Conservation (phyloP, 176 grass and related monocot genomes). For the Oryza officinalis region DNA sequence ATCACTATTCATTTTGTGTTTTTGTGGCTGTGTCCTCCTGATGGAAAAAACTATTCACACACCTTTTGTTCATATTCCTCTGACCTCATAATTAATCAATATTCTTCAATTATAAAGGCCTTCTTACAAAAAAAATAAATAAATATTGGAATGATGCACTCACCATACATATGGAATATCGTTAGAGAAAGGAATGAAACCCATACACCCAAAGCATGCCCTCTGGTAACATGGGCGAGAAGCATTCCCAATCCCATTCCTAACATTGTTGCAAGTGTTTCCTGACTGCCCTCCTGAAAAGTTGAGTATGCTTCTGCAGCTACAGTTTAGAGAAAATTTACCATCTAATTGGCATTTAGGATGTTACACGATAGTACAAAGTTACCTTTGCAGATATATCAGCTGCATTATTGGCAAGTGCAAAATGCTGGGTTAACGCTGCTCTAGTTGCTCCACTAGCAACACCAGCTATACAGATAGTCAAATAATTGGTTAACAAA, state of each 20-base stretch:
- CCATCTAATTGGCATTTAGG: conserved; percentile 16
- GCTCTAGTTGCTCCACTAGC: conserved; percentile 97
- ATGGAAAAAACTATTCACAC: background rate
- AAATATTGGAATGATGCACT: conserved; percentile 27
- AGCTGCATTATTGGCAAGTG: conserved; percentile 88
- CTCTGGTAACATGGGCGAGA: conserved; percentile 78
- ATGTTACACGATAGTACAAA: conserved; percentile 5
- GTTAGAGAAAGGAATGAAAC: conserved; percentile 87
- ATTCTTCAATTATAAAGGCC: background rate
- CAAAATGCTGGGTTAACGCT: conserved; percentile 91
- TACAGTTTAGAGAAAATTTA: conserved; percentile 38
- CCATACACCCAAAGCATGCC: conserved; percentile 75
- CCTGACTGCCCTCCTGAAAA: conserved; percentile 93
- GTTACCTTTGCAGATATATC: conserved; percentile 94
- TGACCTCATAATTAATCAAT: background rate
- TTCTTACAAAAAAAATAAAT: background rate
- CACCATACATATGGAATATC: conserved; percentile 93
- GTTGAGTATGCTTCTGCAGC: conserved; percentile 20
- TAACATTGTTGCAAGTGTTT: conserved; percentile 91
- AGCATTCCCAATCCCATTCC: conserved; percentile 94
- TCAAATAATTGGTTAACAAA: conserved; percentile 20
- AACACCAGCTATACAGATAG: conserved; percentile 72
- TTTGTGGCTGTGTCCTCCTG: background rate
- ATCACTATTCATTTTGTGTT: background rate
- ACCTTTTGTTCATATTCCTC: background rate